A percentile compares a stretch with the other conserved stretches of the same genome.
phyloP scores from a whole-genome alignment of 1,284 basidiomycete genomes.

The Termitomyces sp. region DNA sequence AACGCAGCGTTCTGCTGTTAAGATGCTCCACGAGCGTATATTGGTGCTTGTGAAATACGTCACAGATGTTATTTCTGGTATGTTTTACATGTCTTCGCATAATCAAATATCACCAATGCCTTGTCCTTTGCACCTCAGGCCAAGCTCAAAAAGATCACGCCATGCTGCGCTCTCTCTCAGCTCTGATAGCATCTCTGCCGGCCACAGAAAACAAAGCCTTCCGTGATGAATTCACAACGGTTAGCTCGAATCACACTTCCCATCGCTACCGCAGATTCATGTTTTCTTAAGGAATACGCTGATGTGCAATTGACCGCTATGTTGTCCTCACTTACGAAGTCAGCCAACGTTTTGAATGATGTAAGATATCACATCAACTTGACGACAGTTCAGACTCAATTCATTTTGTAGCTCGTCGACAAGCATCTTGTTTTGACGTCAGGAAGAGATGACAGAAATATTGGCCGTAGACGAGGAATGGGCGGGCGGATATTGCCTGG shows the following conservation, averaged over 20 bases:
- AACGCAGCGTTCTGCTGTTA: constrained; percentile 90
- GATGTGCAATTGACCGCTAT: constrained; percentile 92
- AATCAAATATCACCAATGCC: too few species aligned
- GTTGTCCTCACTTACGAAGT: constrained; percentile 84
- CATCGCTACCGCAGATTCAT: constrained; percentile 1
- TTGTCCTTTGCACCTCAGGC: constrained; percentile 35
- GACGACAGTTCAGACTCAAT: constrained; percentile 6
- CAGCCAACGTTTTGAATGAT: constrained; percentile 82
- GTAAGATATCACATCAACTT: constrained; percentile 43
- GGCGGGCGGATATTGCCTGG: constrained; percentile 40
- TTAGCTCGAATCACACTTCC: constrained; percentile 29
- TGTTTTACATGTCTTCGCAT: constrained; percentile 19
- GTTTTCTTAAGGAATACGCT: constrained; percentile 75
- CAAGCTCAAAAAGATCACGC: constrained; percentile 70
- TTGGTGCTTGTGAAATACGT: constrained; percentile 81
- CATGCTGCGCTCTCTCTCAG: constrained; percentile 78
- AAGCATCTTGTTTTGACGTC: constrained; percentile 57
- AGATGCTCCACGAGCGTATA: constrained; percentile 93
- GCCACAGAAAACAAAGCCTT: constrained; percentile 78
- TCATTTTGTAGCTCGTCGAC: constrained; percentile 53
- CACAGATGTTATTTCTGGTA: constrained; percentile 67
- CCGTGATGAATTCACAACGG: constrained; percentile 81
- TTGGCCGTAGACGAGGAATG: constrained; percentile 40
- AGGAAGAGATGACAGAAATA: constrained; percentile 42
- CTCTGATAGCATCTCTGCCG: constrained; percentile 82